Evolutionary conservation across 2,329 filamentous ascomycete species (phyloP).

Genomic region (Truncatella angustata): DNA sequence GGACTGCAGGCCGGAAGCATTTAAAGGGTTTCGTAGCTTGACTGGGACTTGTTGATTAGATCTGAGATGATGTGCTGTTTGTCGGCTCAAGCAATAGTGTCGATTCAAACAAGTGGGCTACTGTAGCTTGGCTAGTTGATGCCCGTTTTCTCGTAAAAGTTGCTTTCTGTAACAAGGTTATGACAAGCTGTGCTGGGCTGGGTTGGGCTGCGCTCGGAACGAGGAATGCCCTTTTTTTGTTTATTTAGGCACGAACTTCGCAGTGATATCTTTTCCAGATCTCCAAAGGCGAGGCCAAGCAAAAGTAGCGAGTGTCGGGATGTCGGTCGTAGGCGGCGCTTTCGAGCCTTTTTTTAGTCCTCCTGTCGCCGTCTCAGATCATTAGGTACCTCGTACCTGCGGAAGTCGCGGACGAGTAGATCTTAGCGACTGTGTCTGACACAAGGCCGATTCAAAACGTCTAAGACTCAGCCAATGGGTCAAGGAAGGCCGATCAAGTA

Average conservation of each 20-base stretch:
- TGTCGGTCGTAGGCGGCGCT: neutral
- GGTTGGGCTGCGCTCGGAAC: too few species aligned
- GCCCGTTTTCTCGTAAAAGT: slow-evolving; percentile 2
- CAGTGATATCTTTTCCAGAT: neutral
- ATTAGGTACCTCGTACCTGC: slow-evolving; percentile 6
- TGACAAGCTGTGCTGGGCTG: slow-evolving; percentile 3
- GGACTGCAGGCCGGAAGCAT: neutral
- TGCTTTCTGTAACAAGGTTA: slow-evolving; percentile 8
- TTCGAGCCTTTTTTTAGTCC: neutral
- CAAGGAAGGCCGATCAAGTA: neutral
- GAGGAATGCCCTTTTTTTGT: neutral
- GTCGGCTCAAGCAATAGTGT: slow-evolving; percentile 6
- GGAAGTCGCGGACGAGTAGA: slow-evolving; percentile 5
- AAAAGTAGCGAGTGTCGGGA: too few species aligned
- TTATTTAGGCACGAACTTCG: neutral
- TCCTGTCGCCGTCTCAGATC: slow-evolving; percentile 8
- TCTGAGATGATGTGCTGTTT: neutral
- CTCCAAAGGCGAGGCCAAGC: neutral
- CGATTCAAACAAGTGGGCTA: slow-evolving; percentile 2
- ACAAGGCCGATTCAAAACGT: neutral
- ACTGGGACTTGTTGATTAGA: too few species aligned
- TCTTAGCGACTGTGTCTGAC: neutral
- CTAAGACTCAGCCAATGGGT: neutral
- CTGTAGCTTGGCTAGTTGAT: neutral
- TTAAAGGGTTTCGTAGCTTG: slow-evolving; percentile 4